Evolutionary conservation across 1,139 yeast genomes (phyloP), one percentile per base, ranked within the genome.

Genomic region (Kurtzmaniella quercitrusa): DNA sequence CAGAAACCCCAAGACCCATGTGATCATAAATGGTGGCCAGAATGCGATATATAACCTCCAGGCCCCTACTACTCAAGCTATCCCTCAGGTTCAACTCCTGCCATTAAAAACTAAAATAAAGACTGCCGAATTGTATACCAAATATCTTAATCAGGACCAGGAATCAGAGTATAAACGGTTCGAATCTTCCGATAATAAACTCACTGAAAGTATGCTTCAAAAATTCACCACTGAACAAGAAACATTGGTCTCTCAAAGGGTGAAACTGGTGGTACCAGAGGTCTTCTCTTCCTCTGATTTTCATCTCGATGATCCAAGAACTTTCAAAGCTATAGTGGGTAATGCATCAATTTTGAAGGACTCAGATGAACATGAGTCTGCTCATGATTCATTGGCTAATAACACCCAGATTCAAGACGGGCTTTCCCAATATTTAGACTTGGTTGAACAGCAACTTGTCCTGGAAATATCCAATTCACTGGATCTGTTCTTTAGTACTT

Each of bases 401-500:
- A 79, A 82, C 57, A 66, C 79, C 3, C 73, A 75, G 38, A 62
- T 91, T n/a, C 96, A 86, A 56, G 96, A 90, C 40, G 82, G 81
- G 54, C 68, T 93, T 38, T 85, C 94, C 2, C 81, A 82, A 64
- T 89, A 90, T 58, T 70, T 93, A 46, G 98, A 93, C 60, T 73
- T 82, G 1, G 91, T 93, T 1, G 98, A 93, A 61, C 70, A 87
- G 37, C 82, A 85, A 50, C 66, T 93, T 40, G 85, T 91, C 17
- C 75, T 79, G 40, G 96, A 91, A 59, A 90, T 93, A 34, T 85
- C 96, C 10, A 80, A 79, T 51, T 85, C 96, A 0, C 87, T 96
- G 0, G 81, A 81, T 47, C 82, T 91, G 3, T 93, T 93, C 58
- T 90, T 91, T 62, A 79, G 80, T 42, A 91, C 96, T 0, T 68